A percentile compares a stretch with the other conserved stretches of the same genome.
These are phyloP conservation scores for Curvularia verruculosa DNA, from an alignment of 2,329 filamentous ascomycete genomes.

Conservation along the genomic window DNA sequence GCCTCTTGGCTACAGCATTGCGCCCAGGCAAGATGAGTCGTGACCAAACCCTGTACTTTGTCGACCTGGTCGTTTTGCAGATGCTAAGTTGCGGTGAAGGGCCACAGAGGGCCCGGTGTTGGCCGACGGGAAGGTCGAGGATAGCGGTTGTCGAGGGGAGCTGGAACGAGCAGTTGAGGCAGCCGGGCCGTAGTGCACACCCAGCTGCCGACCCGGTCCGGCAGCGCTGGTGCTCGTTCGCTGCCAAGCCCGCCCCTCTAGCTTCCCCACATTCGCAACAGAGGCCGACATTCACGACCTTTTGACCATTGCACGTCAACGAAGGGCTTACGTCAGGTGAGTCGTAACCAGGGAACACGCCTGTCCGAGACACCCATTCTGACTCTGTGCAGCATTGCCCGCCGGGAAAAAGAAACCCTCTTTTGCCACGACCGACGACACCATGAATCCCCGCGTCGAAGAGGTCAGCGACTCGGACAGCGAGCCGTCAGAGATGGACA, in stretches of 20 bases:
- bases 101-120: background rate
- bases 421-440: conserved; percentile 4
- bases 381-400: conserved; percentile 6
- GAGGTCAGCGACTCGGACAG: conserved; percentile 84
- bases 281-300: conserved; percentile 6
- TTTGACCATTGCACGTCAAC: conserved; percentile 2
- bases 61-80: background rate
- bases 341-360: background rate
- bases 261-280: conserved; percentile 14
- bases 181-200: conserved; percentile 10
- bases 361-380: background rate
- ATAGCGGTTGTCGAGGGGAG: background rate
- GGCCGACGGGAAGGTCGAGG: conserved; percentile 3
- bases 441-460: conserved; percentile 77
- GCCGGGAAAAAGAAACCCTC: background rate
- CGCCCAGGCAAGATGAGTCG: background rate
- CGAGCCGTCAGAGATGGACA: conserved; percentile 71
- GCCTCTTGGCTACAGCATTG: background rate
- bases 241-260: conserved; percentile 17
- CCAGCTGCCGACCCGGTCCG: conserved; percentile 4
- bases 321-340: conserved; percentile 6
- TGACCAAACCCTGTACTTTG: background rate
- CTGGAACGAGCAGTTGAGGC: conserved; percentile 3
- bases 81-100: conserved; percentile 11
- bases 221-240: conserved; percentile 5